Evolutionary conservation across 2,329 filamentous ascomycete genomes (phyloP).

Genomic region (Claviceps cyperi): DNA sequence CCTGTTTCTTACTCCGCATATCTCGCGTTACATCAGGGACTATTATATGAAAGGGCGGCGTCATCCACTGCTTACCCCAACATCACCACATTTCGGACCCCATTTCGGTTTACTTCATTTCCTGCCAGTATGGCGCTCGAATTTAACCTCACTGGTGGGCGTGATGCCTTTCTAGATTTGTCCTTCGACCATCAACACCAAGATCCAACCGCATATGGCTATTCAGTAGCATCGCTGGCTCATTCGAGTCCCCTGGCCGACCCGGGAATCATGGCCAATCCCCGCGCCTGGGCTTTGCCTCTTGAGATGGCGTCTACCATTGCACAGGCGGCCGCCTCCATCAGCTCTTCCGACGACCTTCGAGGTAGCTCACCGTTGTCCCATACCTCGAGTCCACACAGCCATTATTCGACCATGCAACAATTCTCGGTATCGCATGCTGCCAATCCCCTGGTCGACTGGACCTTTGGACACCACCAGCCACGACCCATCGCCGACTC

Average conservation of each 20-base stretch:
- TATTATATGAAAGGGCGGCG: constrained; percentile 29
- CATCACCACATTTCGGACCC: constrained; percentile 18
- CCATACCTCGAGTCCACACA: constrained; percentile 36
- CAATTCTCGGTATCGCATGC: constrained; percentile 40
- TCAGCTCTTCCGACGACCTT: constrained; percentile 33
- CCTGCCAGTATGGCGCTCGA: constrained; percentile 39
- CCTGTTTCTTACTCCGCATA: constrained; percentile 9
- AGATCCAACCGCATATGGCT: constrained; percentile 33
- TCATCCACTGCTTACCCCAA: constrained; percentile 24
- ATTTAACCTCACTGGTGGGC: constrained; percentile 39
- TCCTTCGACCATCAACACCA: constrained; percentile 44
- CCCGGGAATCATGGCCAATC: constrained; percentile 21
- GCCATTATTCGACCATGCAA: constrained; percentile 34
- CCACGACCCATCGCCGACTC: constrained; percentile 40
- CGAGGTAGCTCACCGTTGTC: constrained; percentile 35
- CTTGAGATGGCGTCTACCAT: constrained; percentile 35
- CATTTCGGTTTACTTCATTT: constrained; percentile 19
- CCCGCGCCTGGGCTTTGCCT: constrained; percentile 34
- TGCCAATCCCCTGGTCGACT: constrained; percentile 42
- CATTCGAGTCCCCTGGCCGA: constrained; percentile 20
- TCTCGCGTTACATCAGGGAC: constrained; percentile 15
- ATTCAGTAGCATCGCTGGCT: constrained; percentile 8
- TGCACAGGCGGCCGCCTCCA: constrained; percentile 29
- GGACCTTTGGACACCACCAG: constrained; percentile 44
- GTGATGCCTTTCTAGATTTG: constrained; percentile 47